Evolutionary conservation across 768 basidiomycete genomes (phyloP), one percentile per base, ranked within the genome.

Genomic region (Dacryopinax spathularia): DNA sequence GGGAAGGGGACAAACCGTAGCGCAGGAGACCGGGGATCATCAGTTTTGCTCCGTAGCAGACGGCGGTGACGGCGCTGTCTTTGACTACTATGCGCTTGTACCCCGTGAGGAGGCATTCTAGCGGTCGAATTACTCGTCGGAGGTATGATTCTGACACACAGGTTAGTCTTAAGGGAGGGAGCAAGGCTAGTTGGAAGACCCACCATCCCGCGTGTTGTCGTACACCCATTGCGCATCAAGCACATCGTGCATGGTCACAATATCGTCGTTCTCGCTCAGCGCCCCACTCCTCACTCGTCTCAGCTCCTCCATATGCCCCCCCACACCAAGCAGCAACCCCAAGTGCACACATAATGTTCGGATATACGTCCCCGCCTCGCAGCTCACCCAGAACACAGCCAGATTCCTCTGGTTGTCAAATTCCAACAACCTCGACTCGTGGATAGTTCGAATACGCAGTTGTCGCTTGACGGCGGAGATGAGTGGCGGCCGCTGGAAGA

Each of bases 301-400:
- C 64, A 99, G 81, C 74, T 99, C 96, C 77, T 99, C 95, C 96
- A 99, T 99, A 75, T 99, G 96, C n/a, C 94, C 96, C 25, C 96
- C 96, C 31, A 98, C 95, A 66, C 96, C 96, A 35, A 97, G 79
- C 39, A 99, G 66, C 61, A 99, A 80, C 64, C 96, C 96, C 62
- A 99, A 78, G 76, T 99, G 96, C 15, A 99, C 96, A 73, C 96
- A 99, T 44, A 99, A 81, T 0, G 96, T 99, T 73, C 96, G 88
- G 68, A 90, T 90, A 71, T 80, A 80, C 10, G 79, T 80, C 60
- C 96, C 96, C 35, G 96, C 96, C 74, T 99, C 96, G 73, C 96
- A 99, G 22, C 89, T 92, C 25, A 97, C 96, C 91, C 92, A 95
- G 79, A 98, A 99, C 20, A 99, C 94, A 37, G 84, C 91, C 62